Base-by-base conservation (phyloP, 129 eudicot species). In the Silybum marianum region DNA sequence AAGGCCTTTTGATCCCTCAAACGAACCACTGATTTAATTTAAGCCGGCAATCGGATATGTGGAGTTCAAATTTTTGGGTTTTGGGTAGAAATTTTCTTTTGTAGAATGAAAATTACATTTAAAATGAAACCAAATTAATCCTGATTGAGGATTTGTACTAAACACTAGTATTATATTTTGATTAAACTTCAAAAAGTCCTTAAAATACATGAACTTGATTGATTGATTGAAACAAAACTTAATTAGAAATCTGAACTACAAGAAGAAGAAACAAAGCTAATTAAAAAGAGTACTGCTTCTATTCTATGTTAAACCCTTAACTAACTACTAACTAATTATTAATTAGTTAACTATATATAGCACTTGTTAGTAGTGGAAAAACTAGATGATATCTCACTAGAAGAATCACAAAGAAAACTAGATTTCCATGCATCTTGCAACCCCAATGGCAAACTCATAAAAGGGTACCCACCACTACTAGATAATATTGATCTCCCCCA, bases 321-420 rank as follows among this genome's bases (percentile, higher is more conserved):
- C 22, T 44, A 75, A 65, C 69, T 46, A 86, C 72, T 71, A 34
- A 73, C 75, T 73, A 73, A 36, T n/a, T 66, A 86, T 9, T 71
- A 78, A 38, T 36, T 38, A 38, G 58, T 58, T 44, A 44, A 19
- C n/a, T 78, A 83, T 42, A 82, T 82, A 76, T 87, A 87, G 77
- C 91, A 86, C 80, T 87, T 87, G 83, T 83, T 89, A 76, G 93
- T 89, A 73, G 98, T 86, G 21, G 98, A 93, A 85, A 86, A 90
- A 87, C 89, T 75, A 51, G 90, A 85, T 48, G 93, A 86, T 63
- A 91, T 86, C 83, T 91, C 91, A 89, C 95, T 89, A 19, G 93
- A 88, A 71, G 93, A 91, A 85, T 94, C 97, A 88, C 97, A 90
- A 72, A 91, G 72, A 74, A 89, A 87, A 86, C 87, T 85, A 60